These are phyloP conservation scores for Boletus coccyginus DNA, from an alignment of 768 basidiomycete species.

Conservation along the genomic window DNA sequence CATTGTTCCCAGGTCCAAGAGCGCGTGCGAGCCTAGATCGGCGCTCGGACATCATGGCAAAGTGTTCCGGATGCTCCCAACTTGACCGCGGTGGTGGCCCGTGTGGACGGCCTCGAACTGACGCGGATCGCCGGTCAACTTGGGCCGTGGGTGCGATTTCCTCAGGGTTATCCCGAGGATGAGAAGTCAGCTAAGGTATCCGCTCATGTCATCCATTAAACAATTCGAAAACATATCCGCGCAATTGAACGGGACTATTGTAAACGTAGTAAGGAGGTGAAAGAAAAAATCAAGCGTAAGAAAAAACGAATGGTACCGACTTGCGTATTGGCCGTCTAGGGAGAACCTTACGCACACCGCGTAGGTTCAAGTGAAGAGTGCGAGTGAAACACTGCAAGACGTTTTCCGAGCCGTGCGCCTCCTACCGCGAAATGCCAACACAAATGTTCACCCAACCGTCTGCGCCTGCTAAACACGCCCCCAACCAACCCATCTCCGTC, in stretches of 20 bases:
- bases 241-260: background rate
- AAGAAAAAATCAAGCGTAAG: background rate
- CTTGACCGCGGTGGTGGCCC: too few relatives aligned
- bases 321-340: background rate
- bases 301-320: background rate
- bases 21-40: background rate
- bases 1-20: too few relatives aligned
- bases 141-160: background rate
- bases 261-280: background rate
- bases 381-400: background rate
- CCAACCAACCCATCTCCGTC: conserved; percentile 92
- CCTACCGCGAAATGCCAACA: conserved; percentile 51
- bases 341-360: background rate
- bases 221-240: conserved; percentile 9
- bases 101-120: too few relatives aligned
- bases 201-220: conserved; percentile 14
- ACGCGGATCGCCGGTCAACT: background rate
- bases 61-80: background rate
- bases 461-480: conserved; percentile 85
- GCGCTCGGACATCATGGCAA: background rate
- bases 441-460: conserved; percentile 96
- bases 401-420: background rate
- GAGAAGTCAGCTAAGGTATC: conserved; percentile 4
- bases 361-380: background rate
- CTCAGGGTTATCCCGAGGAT: background rate